phyloP scores from a whole-genome alignment of 1,284 basidiomycete genomes.

The Ustilago shanxiensis region DNA sequence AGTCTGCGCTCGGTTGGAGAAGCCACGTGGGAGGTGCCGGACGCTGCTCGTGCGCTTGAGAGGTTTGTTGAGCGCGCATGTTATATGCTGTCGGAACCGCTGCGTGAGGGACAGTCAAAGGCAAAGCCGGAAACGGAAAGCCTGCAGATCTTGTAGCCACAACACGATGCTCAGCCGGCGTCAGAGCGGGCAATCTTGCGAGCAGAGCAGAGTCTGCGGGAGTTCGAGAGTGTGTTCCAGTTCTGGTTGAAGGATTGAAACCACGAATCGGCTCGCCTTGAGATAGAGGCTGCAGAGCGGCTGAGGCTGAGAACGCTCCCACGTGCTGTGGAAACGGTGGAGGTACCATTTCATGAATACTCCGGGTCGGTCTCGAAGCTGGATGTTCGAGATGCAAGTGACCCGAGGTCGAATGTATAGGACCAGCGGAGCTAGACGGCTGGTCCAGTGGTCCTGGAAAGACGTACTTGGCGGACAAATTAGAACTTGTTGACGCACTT shows the following conservation, averaged over 20 bases:
- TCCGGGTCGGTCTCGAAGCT: not conserved
- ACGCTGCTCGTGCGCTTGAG: not conserved
- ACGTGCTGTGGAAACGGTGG: not conserved
- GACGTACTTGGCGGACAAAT: not conserved
- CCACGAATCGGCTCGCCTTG: not conserved
- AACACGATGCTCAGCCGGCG: slow-evolving; percentile 15
- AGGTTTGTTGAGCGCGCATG: not conserved
- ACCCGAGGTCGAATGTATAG: not conserved
- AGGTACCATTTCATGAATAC: not conserved
- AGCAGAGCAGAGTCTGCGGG: slow-evolving; percentile 17
- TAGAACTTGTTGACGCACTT: not conserved
- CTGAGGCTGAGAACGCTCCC: not conserved
- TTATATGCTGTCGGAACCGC: not conserved
- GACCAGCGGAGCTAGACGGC: no score
- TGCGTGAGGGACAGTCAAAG: not conserved
- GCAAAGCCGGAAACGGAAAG: no score
- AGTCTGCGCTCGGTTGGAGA: slow-evolving; percentile 1
- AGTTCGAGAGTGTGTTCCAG: slow-evolving; percentile 9
- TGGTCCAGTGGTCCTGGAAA: not conserved
- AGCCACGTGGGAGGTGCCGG: not conserved
- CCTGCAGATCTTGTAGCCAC: slow-evolving; percentile 10
- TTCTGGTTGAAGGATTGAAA: not conserved
- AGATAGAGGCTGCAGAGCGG: not conserved
- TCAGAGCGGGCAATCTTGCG: slow-evolving; percentile 13
- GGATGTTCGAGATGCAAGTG: not conserved